Percentiles rank a stretch among this genome's conserved stretches.
Conservation (phyloP, 2,329 filamentous ascomycete genomes). For the Trichoderma gracile region DNA sequence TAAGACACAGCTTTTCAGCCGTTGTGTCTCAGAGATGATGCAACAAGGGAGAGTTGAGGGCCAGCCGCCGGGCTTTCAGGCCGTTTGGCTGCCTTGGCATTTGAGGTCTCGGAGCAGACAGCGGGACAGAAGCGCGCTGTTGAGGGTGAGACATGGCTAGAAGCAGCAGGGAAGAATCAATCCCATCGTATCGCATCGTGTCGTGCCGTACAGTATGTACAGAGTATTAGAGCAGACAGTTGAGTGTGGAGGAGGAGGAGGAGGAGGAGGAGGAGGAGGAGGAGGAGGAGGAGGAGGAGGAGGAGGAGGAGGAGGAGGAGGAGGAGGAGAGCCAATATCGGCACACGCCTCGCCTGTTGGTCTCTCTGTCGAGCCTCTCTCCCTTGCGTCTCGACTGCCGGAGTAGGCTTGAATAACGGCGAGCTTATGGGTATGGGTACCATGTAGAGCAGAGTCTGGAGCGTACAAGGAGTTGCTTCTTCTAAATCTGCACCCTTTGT, state of each 20-base stretch:
- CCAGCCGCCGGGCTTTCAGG: not conserved
- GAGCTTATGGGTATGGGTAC: too few species aligned
- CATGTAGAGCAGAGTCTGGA: not conserved
- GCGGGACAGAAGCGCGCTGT: too few species aligned
- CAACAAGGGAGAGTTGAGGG: not conserved
- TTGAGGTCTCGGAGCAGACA: too few species aligned
- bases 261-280: too few species aligned
- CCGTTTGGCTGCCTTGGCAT: too few species aligned
- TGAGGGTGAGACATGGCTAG: too few species aligned
- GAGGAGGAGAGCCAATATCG: not conserved
- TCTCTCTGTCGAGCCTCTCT: conserved; percentile 1
- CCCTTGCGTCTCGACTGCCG: conserved; percentile 14
- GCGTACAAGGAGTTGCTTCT: not conserved
- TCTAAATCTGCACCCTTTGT: conserved; percentile 1
- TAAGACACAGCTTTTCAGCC: not conserved
- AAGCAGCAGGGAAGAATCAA: too few species aligned
- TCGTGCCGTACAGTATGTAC: too few species aligned
- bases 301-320: not conserved
- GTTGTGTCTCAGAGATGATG: conserved; percentile 6
- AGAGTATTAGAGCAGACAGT: too few species aligned
- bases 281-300: too few species aligned
- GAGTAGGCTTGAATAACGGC: not conserved
- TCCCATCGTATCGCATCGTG: too few species aligned
- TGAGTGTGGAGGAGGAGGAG: too few species aligned
- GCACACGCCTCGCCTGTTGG: not conserved